Evolutionary conservation across 805 yeast genomes (phyloP), one percentile per base, ranked within the genome.

Genomic region (Yarrowia yakushimensis): DNA sequence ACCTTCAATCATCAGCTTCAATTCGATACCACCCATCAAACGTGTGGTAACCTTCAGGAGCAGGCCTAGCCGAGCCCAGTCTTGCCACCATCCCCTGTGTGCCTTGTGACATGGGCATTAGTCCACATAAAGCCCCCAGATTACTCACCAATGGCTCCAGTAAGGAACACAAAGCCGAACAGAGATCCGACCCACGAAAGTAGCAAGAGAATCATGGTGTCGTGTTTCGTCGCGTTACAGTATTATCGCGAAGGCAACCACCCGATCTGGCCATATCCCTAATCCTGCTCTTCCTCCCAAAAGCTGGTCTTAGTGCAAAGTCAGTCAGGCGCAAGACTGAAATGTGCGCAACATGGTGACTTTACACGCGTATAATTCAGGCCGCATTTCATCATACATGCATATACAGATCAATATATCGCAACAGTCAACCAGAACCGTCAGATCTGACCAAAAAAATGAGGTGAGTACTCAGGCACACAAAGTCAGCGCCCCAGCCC

Each of bases 111-210:
- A n/a, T 4, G 17, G 17, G 17, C 3, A 13, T 4, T 4, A 31
- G 7, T 2, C n/a, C n/a, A 12, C 27, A 37, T n/a, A 17, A 17
- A 12, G 9, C 43, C n/a, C 2, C 30, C 20, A 9, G 5, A 5
- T 27, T 2, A 55, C 61, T 55, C 48, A 55, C 61, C 61, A 31
- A 55, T 55, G 20, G 75, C 0, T 88, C 84, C 60, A 84, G 77
- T 55, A 2, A 55, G 39, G 63, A 83, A 80, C 1, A 82, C 68
- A 67, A 87, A 86, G 3, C 92, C 94, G 0, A 80, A 69, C 0
- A 83, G 73, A 0, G 82, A 77, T 15, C 94, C 94, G 2, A 79
- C 71, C 62, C 82, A 79, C 1, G 92, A 84, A 1, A 88, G 71
- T 13, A 85, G 63, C 66, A 81, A 79, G 22, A 87, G 73, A 60